Evolutionary conservation across 805 yeast genomes (phyloP).

Genomic region (Candida ponderosae): DNA sequence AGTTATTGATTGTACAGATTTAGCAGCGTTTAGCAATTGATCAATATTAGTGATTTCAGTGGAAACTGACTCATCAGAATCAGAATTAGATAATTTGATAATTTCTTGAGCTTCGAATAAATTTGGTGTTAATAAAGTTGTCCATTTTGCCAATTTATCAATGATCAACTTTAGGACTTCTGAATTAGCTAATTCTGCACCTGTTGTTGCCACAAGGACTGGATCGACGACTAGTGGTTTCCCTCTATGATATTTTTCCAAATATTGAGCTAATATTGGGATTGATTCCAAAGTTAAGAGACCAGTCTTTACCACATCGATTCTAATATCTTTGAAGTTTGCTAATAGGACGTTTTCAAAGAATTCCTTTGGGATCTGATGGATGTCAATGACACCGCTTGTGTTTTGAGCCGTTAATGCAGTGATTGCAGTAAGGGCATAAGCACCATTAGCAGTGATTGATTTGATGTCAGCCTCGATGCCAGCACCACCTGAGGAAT

Average conservation of each 20-base stretch:
- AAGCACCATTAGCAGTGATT: conserved; percentile 64
- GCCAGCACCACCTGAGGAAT: conserved; percentile 88
- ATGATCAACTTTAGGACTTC: conserved; percentile 36
- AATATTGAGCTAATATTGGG: conserved; percentile 30
- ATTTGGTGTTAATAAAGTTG: conserved; percentile 71
- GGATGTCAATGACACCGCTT: conserved; percentile 31
- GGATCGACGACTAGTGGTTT: conserved; percentile 65
- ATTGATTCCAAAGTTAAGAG: conserved; percentile 57
- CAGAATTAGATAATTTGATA: conserved; percentile 22
- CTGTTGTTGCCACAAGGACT: conserved; percentile 78
- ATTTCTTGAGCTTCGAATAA: conserved; percentile 52
- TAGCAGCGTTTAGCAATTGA: conserved; percentile 32
- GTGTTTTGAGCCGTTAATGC: conserved; percentile 80
- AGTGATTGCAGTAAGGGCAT: conserved; percentile 69
- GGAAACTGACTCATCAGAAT: conserved; percentile 3
- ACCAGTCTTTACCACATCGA: conserved; percentile 73
- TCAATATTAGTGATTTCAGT: conserved; percentile 27
- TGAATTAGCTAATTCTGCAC: conserved; percentile 46
- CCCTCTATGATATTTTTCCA: conserved; percentile 22
- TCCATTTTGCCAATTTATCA: conserved; percentile 37
- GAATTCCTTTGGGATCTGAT: conserved; percentile 33
- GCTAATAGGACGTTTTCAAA: conserved; percentile 42
- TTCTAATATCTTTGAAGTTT: conserved; percentile 51
- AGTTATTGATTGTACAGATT: conserved; percentile 26
- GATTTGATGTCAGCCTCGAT: conserved; percentile 86